Base-by-base conservation (phyloP, 306 rosid species). In the Prunus mume region DNA sequence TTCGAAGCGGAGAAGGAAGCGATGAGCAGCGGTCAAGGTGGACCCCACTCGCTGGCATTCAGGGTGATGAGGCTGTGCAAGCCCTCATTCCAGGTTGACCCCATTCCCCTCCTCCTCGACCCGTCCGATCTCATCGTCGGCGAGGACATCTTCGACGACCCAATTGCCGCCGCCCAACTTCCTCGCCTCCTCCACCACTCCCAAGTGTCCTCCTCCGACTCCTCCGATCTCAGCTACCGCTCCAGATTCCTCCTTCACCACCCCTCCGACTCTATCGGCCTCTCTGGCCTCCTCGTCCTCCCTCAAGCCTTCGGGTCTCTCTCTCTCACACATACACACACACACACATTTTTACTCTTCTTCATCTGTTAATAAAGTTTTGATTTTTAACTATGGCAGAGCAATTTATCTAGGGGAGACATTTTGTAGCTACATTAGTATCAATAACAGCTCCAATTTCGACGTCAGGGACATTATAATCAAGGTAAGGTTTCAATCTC, bases 351-450 rank as follows among this genome's bases (percentile, higher is more conserved):
- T 34, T n/a, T 22, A 55, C 12, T 38, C 27, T 9, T 9, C 38
- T 57, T 18, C 3, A 25, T 74, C 43, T 55, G 8, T 56, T 72
- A 17, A 54, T 73, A 9, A 27, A 13, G 71, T 49, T n/a, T 43
- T 68, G 56, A 55, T 54, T 64, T 27, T 66, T 24, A 34, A 70
- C 58, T 22, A 60, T 69, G 34, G 83, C 87, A 94, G 98, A n/a
- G 97, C 99, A 28, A 92, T 95, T 69, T 92, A 95, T 51, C 82
- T 95, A 78, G 99, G 99, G 68, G 99, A 95, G 82, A 95, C 97
- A 46, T 95, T 95, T 87, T 95, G 97, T 71, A 95, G 97, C 87
- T 95, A 95, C 68, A 87, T 90, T 3, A 95, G 99, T 67, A 92
- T 95, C 67, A 95, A 92, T 80, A 95, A 92, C 77, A 95, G 97